Evolutionary conservation across 441 rosid genomes (phyloP).

Genomic region (Gossypium lobatum): DNA sequence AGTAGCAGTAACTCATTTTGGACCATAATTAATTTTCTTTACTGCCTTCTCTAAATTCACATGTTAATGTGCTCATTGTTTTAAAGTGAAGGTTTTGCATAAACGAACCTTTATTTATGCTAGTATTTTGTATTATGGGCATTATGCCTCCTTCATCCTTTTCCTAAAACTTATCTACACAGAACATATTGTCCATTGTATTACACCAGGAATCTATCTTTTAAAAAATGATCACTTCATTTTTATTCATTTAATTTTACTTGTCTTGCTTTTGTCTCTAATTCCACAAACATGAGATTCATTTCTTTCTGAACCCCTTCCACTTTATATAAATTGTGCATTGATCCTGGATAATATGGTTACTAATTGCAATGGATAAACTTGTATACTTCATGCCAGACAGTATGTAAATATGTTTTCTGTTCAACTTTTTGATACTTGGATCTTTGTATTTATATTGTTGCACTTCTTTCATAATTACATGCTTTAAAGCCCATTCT

Average conservation of each 20-base stretch:
- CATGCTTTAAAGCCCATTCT: background rate
- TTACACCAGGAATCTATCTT: background rate
- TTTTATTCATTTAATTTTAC: background rate
- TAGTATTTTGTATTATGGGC: background rate
- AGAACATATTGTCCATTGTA: background rate
- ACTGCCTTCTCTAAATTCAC: background rate
- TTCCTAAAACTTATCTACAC: background rate
- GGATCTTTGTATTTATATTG: background rate
- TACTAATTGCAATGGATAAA: background rate
- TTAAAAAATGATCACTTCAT: background rate
- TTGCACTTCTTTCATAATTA: background rate
- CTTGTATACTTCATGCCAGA: background rate
- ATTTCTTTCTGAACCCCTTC: conserved; percentile 5
- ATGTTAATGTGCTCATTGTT: background rate
- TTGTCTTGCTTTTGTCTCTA: background rate
- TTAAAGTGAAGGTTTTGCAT: background rate
- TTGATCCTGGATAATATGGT: conserved; percentile 5
- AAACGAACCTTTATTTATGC: background rate
- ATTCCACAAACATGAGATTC: background rate
- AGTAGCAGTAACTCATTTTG: background rate
- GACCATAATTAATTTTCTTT: background rate
- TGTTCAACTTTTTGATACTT: background rate
- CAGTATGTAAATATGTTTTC: background rate
- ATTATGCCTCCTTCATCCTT: background rate
- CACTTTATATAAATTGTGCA: background rate